Base-by-base conservation (phyloP, 164 flowering plant genomes). In the Kalanchoe fedtschenkoi region DNA sequence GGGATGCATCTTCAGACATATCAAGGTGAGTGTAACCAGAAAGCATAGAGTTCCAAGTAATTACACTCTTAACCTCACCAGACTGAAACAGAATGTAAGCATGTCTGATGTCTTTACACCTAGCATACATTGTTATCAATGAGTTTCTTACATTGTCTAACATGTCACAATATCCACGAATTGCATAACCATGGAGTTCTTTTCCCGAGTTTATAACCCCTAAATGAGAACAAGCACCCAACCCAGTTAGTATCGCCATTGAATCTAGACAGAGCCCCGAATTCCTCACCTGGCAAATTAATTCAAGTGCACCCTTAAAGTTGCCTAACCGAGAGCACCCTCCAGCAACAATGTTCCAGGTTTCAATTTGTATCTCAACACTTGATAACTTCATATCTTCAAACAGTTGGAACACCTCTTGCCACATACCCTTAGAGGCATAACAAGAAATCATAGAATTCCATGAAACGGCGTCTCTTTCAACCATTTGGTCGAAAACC, bases 31-130 rank as follows among this genome's bases (percentile, higher is more conserved):
- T 22, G 34, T 64, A 81, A 51, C 85, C 87, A 26, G 87, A 75
- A 47, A 85, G 70, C 71, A 83, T 71, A 24, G 83, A 75, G 56
- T 85, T 83, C 90, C 87, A 85, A 38, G 84, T 77, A 54, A 77
- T 55, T 58, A 81, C 41, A 66, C 64, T 72, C 65, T 70, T 80
- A 28, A 62, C 46, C 34, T 65, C 70, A 21, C 62, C 62, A 19
- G 32, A 66, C 29, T 54, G 71, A 67, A 85, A 85, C 65, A 83
- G 15, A 28, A 69, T 42, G 58, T 65, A 61, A 3, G 85, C 81
- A 66, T 69, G 71, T 29, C 35, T 68, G 16, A 78, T 74, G 71
- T 79, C 80, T 5, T 60, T 65, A 60, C 84, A 81, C 65, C 83
- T 72, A 2, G 81, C 66, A 57, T 85, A 83, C 90, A 85, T 83